phyloP scores from a whole-genome alignment of 139 green algal species.

The Coelastrella sp. region DNA sequence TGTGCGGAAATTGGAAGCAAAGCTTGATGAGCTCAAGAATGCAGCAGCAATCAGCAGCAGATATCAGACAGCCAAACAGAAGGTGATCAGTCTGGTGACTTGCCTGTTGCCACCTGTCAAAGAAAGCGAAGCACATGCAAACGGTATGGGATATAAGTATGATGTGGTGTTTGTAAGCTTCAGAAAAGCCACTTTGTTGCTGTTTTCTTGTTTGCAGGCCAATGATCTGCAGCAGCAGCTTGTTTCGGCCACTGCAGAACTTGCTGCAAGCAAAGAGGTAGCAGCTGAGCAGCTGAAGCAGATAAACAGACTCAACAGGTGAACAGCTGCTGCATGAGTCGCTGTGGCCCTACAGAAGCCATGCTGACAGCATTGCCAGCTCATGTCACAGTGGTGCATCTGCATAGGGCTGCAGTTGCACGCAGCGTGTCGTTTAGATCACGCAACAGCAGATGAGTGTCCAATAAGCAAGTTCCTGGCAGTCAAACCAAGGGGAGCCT shows the following conservation, averaged over 20 bases:
- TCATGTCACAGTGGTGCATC: too few relatives aligned
- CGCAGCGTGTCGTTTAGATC: too few relatives aligned
- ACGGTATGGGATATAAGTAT: too few relatives aligned
- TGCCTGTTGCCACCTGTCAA: background rate
- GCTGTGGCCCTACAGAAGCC: too few relatives aligned
- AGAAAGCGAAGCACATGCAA: too few relatives aligned
- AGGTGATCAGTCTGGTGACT: background rate
- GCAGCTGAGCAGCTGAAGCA: constrained; percentile 22
- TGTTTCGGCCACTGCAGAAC: background rate
- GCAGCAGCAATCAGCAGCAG: constrained; percentile 3
- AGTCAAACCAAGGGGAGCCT: too few relatives aligned
- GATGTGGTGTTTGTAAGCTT: too few relatives aligned
- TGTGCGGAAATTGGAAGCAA: constrained; percentile 1
- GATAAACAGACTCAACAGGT: constrained; percentile 24
- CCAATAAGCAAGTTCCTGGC: too few relatives aligned
- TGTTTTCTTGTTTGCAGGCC: background rate
- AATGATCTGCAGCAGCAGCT: constrained; percentile 34
- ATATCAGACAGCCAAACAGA: constrained; percentile 11
- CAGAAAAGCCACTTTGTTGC: too few relatives aligned
- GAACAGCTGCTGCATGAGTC: background rate
- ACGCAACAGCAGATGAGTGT: too few relatives aligned
- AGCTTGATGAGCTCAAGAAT: constrained; percentile 25
- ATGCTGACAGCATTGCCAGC: too few relatives aligned
- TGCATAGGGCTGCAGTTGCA: too few relatives aligned
- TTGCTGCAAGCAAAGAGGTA: background rate